phyloP scores from a whole-genome alignment of 208 protist species.

The Acanthamoeba lenticulata region DNA sequence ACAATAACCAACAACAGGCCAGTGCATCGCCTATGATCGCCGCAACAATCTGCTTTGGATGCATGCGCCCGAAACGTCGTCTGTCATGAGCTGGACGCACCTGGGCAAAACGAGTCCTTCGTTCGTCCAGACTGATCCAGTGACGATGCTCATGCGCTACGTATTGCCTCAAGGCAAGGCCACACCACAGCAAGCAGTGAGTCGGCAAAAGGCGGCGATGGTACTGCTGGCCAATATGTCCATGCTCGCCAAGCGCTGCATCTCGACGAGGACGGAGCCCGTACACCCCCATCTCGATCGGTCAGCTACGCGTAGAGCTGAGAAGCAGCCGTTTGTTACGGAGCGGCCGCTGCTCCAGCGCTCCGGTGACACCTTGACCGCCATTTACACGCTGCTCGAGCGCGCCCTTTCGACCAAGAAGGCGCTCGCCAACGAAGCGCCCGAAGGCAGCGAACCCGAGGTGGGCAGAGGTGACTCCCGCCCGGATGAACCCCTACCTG shows the following conservation, averaged over 20 bases:
- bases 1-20: background rate
- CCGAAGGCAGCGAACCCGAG: background rate
- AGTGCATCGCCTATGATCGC: conserved; percentile 37
- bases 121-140: conserved; percentile 34
- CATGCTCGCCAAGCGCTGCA: conserved; percentile 34
- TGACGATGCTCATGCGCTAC: conserved; percentile 58
- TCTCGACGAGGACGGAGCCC: background rate
- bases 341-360: background rate
- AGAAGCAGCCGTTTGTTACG: background rate
- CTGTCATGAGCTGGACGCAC: conserved; percentile 26
- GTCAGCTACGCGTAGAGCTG: background rate
- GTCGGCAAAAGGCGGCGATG: conserved; percentile 33
- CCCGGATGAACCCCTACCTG: background rate
- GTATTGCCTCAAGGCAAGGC: conserved; percentile 30
- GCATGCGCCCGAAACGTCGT: background rate
- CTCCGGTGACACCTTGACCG: background rate
- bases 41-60: conserved; percentile 36
- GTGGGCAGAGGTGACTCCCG: background rate
- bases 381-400: conserved; percentile 7
- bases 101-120: conserved; percentile 38
- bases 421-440: background rate
- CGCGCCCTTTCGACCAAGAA: background rate
- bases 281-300: background rate
- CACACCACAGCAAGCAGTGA: background rate
- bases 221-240: conserved; percentile 42